A percentile compares a stretch with the other conserved stretches of the same genome.
Evolutionary conservation across 1,139 yeast genomes (phyloP).

Genomic region (Yamadazyma diospyri): DNA sequence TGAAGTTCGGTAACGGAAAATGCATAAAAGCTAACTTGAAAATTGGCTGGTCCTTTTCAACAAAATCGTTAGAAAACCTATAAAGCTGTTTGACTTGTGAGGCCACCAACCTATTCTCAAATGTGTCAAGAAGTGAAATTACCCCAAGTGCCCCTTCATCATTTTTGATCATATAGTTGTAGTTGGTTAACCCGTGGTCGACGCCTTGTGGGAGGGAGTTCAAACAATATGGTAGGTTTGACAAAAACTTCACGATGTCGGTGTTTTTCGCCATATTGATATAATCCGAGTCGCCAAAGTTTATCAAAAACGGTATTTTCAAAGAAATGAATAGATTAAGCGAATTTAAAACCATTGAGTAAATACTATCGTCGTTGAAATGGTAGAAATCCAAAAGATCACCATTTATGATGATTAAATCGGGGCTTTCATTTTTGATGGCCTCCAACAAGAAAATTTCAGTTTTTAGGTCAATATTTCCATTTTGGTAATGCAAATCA

Average conservation of each 20-base stretch:
- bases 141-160: conserved; percentile 19
- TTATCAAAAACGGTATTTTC: conserved; percentile 32
- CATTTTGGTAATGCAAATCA: conserved; percentile 37
- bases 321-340: conserved; percentile 31
- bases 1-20: conserved; percentile 49
- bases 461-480: conserved; percentile 18
- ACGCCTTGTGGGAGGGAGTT: conserved; percentile 17
- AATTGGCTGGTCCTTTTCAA: conserved; percentile 5
- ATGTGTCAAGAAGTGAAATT: conserved; percentile 35
- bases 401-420: conserved; percentile 40
- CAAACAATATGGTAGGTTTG: conserved; percentile 38
- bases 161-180: conserved; percentile 24
- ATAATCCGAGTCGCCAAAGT: conserved; percentile 37
- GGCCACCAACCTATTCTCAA: conserved; percentile 24
- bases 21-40: conserved; percentile 46
- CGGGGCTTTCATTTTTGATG: conserved; percentile 28
- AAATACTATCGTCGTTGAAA: conserved; percentile 5
- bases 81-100: conserved; percentile 31
- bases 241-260: conserved; percentile 19
- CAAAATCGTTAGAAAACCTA: conserved; percentile 16
- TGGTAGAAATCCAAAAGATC: conserved; percentile 24
- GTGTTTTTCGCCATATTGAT: conserved; percentile 12
- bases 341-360: conserved; percentile 32
- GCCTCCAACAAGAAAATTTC: conserved; percentile 26
- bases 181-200: conserved; percentile 36